Base-by-base conservation (phyloP, 257 asterid genomes). In the Penstemon eatonii region DNA sequence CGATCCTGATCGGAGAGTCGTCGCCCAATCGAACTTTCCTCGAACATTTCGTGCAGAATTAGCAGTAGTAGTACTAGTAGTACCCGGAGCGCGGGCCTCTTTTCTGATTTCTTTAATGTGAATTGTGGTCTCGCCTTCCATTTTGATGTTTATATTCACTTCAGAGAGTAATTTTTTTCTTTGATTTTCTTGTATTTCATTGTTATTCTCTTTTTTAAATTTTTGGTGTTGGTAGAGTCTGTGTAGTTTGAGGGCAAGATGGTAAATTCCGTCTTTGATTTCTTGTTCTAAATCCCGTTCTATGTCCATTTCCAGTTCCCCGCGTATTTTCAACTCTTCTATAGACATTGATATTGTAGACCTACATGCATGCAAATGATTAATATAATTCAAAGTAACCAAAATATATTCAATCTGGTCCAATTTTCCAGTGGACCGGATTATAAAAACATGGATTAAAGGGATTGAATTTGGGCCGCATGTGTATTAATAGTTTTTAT, bases 81-180 rank as follows among this genome's bases (percentile, higher is more conserved):
- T 60, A 4, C 41, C 15, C 3, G 42, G 70, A 38, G 50, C 51
- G 2, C 44, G 13, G n/a, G 25, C 73, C 47, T 76, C 76, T 84
- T 84, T 86, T 83, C 80, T 88, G 66, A 71, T 86, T 64, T 90
- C 89, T 19, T 83, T 88, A 1, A 88, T 82, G 53, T 84, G 86
- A 60, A 90, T 77, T 40, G 73, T 77, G 5, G 80, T 79, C 44
- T 79, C 90, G 46, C 87, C 95, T 68, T 82, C 92, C 82, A 86
- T 73, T 77, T 74, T 85, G 56, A 88, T 86, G 75, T 71, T 79
- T 41, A 90, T 86, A 68, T 79, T 88, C n/a, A 86, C 79, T 52
- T 83, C 92, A 2, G 95, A 78, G 5, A 86, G 63, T 0, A 68
- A 4, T 11, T 50, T 47, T 40, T 62, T 60, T 12, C 63, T 73